Conservation (phyloP, 768 basidiomycete species). For the Auricularia sp. region DNA sequence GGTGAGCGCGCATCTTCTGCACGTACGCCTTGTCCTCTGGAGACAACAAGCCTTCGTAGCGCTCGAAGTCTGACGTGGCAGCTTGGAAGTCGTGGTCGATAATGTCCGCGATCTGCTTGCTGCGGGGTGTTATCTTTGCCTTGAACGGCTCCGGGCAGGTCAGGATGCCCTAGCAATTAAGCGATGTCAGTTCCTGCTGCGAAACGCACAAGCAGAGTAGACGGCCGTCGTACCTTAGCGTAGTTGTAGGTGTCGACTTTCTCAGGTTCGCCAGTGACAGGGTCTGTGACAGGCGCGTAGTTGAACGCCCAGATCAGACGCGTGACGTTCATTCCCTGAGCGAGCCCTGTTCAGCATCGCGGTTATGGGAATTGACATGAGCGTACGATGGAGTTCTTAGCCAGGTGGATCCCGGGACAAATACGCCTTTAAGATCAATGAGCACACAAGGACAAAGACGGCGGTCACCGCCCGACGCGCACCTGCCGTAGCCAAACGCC, state of each 20-base stretch:
- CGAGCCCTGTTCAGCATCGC: too few relatives aligned
- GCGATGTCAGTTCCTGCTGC: not conserved
- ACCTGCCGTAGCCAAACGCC: constrained; percentile 7
- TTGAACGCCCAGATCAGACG: constrained; percentile 25
- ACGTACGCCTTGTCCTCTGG: not conserved
- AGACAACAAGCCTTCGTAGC: not conserved
- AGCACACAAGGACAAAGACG: constrained; percentile 15
- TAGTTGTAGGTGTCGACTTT: not conserved
- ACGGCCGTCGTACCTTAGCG: not conserved
- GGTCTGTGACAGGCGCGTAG: constrained; percentile 13
- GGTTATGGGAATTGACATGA: not conserved
- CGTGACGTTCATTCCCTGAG: constrained; percentile 18
- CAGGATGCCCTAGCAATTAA: not conserved
- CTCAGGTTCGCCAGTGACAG: constrained; percentile 7
- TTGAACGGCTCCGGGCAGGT: constrained; percentile 1
- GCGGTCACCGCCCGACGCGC: constrained; percentile 11
- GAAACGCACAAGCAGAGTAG: not conserved
- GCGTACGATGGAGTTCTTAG: constrained; percentile 14
- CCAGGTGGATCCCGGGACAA: constrained; percentile 18
- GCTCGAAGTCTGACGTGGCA: not conserved
- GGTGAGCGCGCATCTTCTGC: not conserved
- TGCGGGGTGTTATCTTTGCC: not conserved
- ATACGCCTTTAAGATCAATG: constrained; percentile 10
- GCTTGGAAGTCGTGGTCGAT: not conserved
- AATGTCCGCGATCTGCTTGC: not conserved